These are phyloP conservation scores for Aspergillus affinis DNA, from an alignment of 495 filamentous ascomycete genomes.

Conservation along the genomic window DNA sequence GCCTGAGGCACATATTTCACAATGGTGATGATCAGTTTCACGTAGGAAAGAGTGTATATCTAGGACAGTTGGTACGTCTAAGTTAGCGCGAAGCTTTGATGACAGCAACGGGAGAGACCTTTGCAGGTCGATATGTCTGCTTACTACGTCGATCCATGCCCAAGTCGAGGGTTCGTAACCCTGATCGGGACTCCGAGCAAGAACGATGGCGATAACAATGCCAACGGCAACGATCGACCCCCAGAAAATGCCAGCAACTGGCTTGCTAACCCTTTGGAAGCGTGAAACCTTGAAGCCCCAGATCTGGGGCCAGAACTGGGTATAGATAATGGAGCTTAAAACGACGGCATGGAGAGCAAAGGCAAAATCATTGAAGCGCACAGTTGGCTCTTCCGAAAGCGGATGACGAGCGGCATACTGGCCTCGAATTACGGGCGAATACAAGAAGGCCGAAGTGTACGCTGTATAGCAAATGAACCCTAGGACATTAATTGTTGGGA, in stretches of 20 bases:
- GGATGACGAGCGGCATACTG: conserved; percentile 87
- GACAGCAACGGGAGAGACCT: background rate
- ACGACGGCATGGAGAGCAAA: conserved; percentile 80
- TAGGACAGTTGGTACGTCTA: conserved; percentile 21
- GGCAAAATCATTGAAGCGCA: conserved; percentile 84
- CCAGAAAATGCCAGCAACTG: conserved; percentile 64
- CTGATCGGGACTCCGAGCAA: conserved; percentile 47
- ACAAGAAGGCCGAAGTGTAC: conserved; percentile 72
- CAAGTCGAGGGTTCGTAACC: conserved; percentile 55
- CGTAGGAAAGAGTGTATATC: conserved; percentile 79
- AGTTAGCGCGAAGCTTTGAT: background rate
- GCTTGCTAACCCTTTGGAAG: conserved; percentile 57
- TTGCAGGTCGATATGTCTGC: conserved; percentile 28
- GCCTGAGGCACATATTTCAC: conserved; percentile 93
- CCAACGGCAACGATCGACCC: conserved; percentile 62
- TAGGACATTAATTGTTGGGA: conserved; percentile 76
- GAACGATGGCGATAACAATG: conserved; percentile 55
- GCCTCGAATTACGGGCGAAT: conserved; percentile 68
- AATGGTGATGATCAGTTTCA: conserved; percentile 85
- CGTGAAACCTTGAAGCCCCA: conserved; percentile 71
- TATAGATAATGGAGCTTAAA: conserved; percentile 63
- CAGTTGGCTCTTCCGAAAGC: conserved; percentile 69
- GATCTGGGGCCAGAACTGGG: conserved; percentile 67
- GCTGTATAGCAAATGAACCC: conserved; percentile 80
- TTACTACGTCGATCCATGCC: conserved; percentile 80